A percentile compares a stretch with the other conserved stretches of the same genome.
These are phyloP conservation scores for Plasmodiophora brassicae DNA, from an alignment of 208 protist genomes.

Conservation along the genomic window DNA sequence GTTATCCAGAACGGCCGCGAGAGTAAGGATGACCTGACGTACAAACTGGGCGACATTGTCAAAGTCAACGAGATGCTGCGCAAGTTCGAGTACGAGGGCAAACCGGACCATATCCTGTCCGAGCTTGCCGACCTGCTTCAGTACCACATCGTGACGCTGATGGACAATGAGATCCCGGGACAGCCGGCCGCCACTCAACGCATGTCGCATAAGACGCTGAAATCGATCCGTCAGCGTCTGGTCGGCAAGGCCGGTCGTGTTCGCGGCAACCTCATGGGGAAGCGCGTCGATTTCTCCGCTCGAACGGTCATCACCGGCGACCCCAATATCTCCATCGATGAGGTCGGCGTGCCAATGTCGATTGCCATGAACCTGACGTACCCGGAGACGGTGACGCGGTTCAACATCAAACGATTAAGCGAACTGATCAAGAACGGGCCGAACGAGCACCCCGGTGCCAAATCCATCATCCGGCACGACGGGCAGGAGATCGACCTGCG, in stretches of 20 bases:
- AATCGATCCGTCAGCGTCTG: conserved; percentile 94
- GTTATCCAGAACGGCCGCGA: conserved; percentile 70
- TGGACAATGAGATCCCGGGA: conserved; percentile 93
- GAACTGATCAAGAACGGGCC: conserved; percentile 86
- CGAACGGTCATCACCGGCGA: conserved; percentile 98
- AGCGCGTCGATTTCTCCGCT: conserved; percentile 98
- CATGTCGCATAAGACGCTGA: conserved; percentile 82
- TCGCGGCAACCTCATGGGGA: conserved; percentile 98
- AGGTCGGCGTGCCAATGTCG: conserved; percentile 95
- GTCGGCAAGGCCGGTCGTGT: conserved; percentile 98
- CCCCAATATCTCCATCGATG: conserved; percentile 87
- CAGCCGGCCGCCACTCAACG: conserved; percentile 64
- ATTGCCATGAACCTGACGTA: conserved; percentile 97
- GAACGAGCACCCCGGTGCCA: conserved; percentile 86
- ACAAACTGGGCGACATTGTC: conserved; percentile 92
- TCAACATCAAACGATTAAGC: conserved; percentile 83
- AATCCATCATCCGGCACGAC: conserved; percentile 69
- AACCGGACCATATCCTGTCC: conserved; percentile 72
- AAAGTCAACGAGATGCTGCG: conserved; percentile 84
- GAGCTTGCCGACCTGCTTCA: conserved; percentile 82
- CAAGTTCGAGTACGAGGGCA: conserved; percentile 75
- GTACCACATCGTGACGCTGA: conserved; percentile 90
- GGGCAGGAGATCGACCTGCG: conserved; percentile 78
- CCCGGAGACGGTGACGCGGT: conserved; percentile 94
- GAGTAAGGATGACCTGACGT: conserved; percentile 90